Percentiles rank a stretch among this genome's conserved stretches.
phyloP scores from a whole-genome alignment of 2,329 filamentous ascomycete species.

The Fusarium devonianum region DNA sequence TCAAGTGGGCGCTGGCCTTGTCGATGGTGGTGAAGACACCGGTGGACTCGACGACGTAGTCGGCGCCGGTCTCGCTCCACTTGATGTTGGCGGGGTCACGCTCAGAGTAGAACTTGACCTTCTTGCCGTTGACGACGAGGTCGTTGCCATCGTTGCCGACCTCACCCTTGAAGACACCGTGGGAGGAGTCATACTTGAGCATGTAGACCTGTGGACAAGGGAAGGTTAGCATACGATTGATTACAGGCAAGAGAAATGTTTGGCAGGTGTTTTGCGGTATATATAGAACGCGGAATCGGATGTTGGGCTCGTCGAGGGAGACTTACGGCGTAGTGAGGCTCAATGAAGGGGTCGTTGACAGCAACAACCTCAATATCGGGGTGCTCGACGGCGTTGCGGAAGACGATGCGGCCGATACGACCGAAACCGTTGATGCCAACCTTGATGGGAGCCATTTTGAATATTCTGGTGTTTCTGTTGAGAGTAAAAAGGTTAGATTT shows the following conservation, averaged over 20 bases:
- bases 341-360: conserved; percentile 99
- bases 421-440: conserved; percentile 99
- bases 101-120: conserved; percentile 93
- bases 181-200: conserved; percentile 99
- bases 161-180: conserved; percentile 95
- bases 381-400: conserved; percentile 96
- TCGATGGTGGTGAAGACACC: conserved; percentile 99
- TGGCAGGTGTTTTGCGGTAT: neutral
- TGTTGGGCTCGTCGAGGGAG: conserved; percentile 12
- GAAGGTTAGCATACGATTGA: conserved; percentile 32
- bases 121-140: conserved; percentile 93
- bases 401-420: conserved; percentile 98
- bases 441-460: conserved; percentile 64
- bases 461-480: conserved; percentile 24
- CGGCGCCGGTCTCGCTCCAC: conserved; percentile 85
- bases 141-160: conserved; percentile 74
- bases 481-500: conserved; percentile 21
- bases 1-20: conserved; percentile 92
- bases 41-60: conserved; percentile 97
- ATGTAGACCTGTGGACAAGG: conserved; percentile 90
- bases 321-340: conserved; percentile 95
- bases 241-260: too few relatives aligned
- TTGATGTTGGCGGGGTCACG: conserved; percentile 88
- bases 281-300: neutral
- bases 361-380: conserved; percentile 90